Conservation (phyloP, 2,329 filamentous ascomycete species). For the Myriangium duriaei region DNA sequence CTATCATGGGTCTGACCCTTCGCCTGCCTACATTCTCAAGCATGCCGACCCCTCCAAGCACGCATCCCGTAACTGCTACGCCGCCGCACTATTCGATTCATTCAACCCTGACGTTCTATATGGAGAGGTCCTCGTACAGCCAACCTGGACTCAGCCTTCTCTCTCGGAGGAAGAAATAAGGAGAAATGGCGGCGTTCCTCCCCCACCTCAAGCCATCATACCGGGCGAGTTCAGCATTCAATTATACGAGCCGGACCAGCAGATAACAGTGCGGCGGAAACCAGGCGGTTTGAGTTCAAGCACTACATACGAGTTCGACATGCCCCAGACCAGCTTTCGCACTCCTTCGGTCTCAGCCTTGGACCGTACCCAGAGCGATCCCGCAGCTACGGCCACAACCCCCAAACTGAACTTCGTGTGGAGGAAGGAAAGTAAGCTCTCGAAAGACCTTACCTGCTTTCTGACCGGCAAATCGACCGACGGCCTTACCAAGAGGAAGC, state of each 20-base stretch:
- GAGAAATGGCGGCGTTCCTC: constrained; percentile 50
- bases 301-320: constrained; percentile 80
- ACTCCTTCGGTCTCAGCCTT: constrained; percentile 65
- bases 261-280: constrained; percentile 57
- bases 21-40: constrained; percentile 67
- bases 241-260: constrained; percentile 88
- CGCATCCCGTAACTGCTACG: constrained; percentile 73
- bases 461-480: constrained; percentile 65
- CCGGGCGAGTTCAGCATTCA: constrained; percentile 73
- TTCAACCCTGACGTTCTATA: constrained; percentile 71
- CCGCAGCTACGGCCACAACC: constrained; percentile 37
- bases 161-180: constrained; percentile 72
- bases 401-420: constrained; percentile 77
- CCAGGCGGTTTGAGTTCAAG: constrained; percentile 68
- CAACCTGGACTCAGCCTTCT: constrained; percentile 73
- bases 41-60: constrained; percentile 52
- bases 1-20: constrained; percentile 68
- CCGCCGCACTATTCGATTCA: constrained; percentile 71
- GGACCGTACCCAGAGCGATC: constrained; percentile 57
- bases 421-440: constrained; percentile 76
- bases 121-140: constrained; percentile 71
- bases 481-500: constrained; percentile 55
- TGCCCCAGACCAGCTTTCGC: constrained; percentile 76
- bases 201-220: constrained; percentile 56
- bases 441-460: constrained; percentile 79